A percentile compares a stretch with the other conserved stretches of the same genome.
phyloP scores from a whole-genome alignment of 192 early-diverging fungal species.

The Globomyces pollinis-pini region DNA sequence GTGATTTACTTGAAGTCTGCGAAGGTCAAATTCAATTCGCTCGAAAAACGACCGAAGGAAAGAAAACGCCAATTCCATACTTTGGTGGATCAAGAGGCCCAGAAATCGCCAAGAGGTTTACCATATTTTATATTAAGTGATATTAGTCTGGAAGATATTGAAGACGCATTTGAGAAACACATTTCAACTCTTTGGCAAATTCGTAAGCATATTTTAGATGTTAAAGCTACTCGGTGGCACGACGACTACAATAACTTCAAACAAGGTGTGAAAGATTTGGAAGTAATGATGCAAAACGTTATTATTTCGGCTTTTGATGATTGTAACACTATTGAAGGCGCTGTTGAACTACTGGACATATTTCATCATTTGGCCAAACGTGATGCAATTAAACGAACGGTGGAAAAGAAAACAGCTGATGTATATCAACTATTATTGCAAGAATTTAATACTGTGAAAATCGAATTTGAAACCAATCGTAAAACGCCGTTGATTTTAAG shows the following conservation, averaged over 20 bases:
- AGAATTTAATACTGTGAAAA: constrained; percentile 52
- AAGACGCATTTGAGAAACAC: constrained; percentile 50
- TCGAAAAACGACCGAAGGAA: constrained; percentile 44
- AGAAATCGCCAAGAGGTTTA: constrained; percentile 53
- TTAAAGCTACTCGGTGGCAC: constrained; percentile 59
- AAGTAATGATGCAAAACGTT: constrained; percentile 61
- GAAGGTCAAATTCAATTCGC: constrained; percentile 63
- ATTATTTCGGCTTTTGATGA: constrained; percentile 55
- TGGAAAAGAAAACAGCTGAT: constrained; percentile 59
- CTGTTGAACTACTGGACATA: constrained; percentile 55
- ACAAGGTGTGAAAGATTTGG: constrained; percentile 59
- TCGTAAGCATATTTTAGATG: constrained; percentile 50
- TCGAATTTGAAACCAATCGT: constrained; percentile 50
- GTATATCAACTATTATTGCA: constrained; percentile 44
- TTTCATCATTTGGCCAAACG: constrained; percentile 56
- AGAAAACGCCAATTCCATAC: constrained; percentile 51
- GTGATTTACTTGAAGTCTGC: constrained; percentile 53
- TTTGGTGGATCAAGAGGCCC: constrained; percentile 55
- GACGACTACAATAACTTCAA: constrained; percentile 63
- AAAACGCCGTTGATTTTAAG: constrained; percentile 50
- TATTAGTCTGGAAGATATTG: constrained; percentile 53
- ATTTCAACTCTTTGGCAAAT: constrained; percentile 47
- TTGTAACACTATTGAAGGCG: constrained; percentile 40
- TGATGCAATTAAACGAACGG: constrained; percentile 57
- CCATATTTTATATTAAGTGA: not conserved